Evolutionary conservation across 257 asterid species (phyloP), one percentile per base, ranked within the genome.

Genomic region (Primulina tabacum): DNA sequence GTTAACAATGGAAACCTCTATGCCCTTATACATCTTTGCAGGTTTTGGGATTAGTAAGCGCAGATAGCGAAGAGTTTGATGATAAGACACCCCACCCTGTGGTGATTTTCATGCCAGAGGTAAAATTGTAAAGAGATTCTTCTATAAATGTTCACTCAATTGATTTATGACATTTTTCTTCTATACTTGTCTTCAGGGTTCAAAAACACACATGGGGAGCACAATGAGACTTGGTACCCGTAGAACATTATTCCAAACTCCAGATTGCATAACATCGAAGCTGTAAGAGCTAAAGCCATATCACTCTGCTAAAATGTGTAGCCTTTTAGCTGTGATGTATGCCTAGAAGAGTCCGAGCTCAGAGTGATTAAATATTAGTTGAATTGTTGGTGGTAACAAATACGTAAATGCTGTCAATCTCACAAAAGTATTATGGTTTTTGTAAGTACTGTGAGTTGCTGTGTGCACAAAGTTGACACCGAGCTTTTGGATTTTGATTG

Each of bases 31-130:
- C 60, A 56, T 0, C 61, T 73, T 29, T 60, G 18, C 84, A 94
- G 99, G 93, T 89, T 73, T 80, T 88, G 85, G 76, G 79, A 47
- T 70, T 86, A 85, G 90, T 86, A 79, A 74, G 71, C 18, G 97
- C 99, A 50, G 81, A 91, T 76, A 94, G 99, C 86, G 75, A 84
- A 7, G 99, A 94, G 84, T 94, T 94, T 75, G 92, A 94, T 67
- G 72, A 78, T 7, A 70, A 83, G 66, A 85, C 98, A 24, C 85
- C 88, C 47, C 72, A 82, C 73, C 96, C 93, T 58, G 93, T 91
- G 64, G 95, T 91, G 62, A 86, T 94, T 74, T 94, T 91, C 82
- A 94, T 94, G 99, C 99, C 99, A 7, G 99, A 94, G 97, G 99
- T 91, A 84, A 64, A 68, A 64, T 55, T 35, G 62, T 52, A 21